These are phyloP conservation scores for Aechmea fasciata DNA, from an alignment of 176 grass and related monocot genomes.

Conservation along the genomic window DNA sequence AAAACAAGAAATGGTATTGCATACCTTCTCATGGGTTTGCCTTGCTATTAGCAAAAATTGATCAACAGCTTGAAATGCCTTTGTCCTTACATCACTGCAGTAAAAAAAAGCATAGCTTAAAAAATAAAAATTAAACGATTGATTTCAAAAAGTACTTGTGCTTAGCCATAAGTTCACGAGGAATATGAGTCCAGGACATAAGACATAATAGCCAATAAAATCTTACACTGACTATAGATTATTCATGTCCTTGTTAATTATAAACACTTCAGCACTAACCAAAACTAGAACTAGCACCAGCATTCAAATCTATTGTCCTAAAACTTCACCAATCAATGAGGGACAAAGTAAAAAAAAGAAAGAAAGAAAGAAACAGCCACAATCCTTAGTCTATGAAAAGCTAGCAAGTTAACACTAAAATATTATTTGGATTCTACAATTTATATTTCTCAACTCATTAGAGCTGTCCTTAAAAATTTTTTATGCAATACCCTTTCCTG, in stretches of 20 bases:
- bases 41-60: constrained; percentile 87
- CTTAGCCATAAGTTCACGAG: background rate
- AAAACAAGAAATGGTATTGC: constrained; percentile 14
- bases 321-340: no score
- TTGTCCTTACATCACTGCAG: constrained; percentile 83
- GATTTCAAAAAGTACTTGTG: background rate
- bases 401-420: no score
- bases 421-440: no score
- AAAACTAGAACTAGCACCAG: no score
- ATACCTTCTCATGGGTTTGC: constrained; percentile 88
- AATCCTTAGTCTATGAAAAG: no score
- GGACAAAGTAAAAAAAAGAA: background rate
- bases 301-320: no score
- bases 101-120: constrained; percentile 11
- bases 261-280: no score
- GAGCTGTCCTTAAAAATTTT: background rate
- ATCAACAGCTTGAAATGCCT: constrained; percentile 94
- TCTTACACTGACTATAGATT: no score
- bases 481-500: constrained; percentile 4
- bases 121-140: background rate
- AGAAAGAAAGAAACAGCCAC: background rate
- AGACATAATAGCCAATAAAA: no score
- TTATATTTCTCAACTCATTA: background rate
- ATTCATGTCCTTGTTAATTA: no score
- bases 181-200: background rate